Conservation (phyloP, 805 yeast genomes). For the Yamadazyma philogaea region DNA sequence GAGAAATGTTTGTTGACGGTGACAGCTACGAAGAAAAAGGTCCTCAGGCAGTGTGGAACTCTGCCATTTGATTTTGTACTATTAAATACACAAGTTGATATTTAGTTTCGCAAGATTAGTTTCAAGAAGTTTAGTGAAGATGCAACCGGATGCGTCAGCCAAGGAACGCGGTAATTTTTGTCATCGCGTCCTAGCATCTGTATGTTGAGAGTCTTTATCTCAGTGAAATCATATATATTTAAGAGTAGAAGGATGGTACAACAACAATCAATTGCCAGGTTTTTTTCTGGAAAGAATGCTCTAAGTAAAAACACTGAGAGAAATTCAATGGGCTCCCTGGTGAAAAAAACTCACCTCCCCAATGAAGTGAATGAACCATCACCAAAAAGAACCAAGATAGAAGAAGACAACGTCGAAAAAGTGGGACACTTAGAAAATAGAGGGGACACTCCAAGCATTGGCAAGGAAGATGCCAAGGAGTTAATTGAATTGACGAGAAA, state of each 20-base stretch:
- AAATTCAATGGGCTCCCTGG: not conserved
- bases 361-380: not conserved
- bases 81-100: not conserved
- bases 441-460: not conserved
- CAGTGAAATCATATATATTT: not conserved
- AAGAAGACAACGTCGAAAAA: not conserved
- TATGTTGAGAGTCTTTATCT: slow-evolving; percentile 4
- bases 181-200: slow-evolving; percentile 4
- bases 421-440: not conserved
- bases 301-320: not conserved
- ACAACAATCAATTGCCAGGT: slow-evolving; percentile 34
- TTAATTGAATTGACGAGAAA: slow-evolving; percentile 14
- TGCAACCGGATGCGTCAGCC: too few species aligned
- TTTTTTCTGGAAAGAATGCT: slow-evolving; percentile 19
- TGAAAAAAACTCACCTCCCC: not conserved
- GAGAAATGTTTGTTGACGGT: slow-evolving; percentile 63
- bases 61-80: slow-evolving; percentile 11
- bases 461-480: slow-evolving; percentile 4
- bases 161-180: not conserved
- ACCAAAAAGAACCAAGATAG: slow-evolving; percentile 3
- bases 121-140: too few species aligned
- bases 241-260: slow-evolving; percentile 20
- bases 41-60: slow-evolving; percentile 80
- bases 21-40: slow-evolving; percentile 76
- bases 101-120: not conserved